These are phyloP conservation scores for Penicillium brasilianum DNA, from an alignment of 2,329 filamentous ascomycete genomes.

Conservation along the genomic window DNA sequence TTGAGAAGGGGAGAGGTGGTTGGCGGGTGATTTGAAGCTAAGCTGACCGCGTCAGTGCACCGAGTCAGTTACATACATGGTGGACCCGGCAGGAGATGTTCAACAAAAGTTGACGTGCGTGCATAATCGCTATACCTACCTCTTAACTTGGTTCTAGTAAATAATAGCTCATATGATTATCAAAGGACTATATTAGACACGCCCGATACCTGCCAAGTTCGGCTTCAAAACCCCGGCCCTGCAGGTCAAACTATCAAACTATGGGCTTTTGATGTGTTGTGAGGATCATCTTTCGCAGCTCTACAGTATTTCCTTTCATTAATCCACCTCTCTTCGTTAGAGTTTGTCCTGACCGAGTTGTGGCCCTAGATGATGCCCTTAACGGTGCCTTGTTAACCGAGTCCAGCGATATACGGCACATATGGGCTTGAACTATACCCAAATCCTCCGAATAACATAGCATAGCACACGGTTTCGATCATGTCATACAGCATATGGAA, in stretches of 20 bases:
- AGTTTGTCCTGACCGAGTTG: background rate
- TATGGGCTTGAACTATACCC: background rate
- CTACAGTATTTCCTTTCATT: background rate
- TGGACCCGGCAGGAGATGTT: too few species aligned
- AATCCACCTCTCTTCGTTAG: background rate
- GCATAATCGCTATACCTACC: too few species aligned
- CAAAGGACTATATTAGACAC: background rate
- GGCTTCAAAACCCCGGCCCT: constrained; percentile 5
- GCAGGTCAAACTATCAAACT: background rate
- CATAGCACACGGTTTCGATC: background rate
- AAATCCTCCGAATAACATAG: background rate
- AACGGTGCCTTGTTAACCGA: background rate
- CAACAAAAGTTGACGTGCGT: too few species aligned
- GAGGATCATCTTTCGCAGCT: background rate
- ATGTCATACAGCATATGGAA: background rate
- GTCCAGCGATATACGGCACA: background rate
- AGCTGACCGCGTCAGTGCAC: background rate
- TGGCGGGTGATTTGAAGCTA: background rate
- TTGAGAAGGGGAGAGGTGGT: background rate
- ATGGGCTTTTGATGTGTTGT: background rate
- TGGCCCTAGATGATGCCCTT: too few species aligned
- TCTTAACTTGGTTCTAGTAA: background rate
- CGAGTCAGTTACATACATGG: background rate
- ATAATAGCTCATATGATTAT: background rate
- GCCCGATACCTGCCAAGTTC: background rate